Percentiles rank a stretch among this genome's conserved stretches.
phyloP scores from a whole-genome alignment of 306 rosid species.

The Prunus mira region DNA sequence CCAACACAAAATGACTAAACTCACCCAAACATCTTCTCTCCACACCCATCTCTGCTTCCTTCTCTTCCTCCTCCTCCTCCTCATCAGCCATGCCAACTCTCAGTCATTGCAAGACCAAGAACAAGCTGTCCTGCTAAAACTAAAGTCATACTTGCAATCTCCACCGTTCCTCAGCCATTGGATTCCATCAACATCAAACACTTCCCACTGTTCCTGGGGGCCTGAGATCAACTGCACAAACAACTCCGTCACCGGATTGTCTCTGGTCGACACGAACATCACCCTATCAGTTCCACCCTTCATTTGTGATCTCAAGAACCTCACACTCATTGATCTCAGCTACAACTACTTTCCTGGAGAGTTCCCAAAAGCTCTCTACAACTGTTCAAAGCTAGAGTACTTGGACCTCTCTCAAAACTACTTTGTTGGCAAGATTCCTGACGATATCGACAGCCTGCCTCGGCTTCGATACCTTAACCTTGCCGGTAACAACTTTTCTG shows the following conservation, averaged over 20 bases:
- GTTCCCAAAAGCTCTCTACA: constrained; percentile 52
- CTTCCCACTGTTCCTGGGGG: constrained; percentile 53
- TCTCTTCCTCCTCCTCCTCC: constrained; percentile 23
- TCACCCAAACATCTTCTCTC: neutral
- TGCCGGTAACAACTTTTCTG: constrained; percentile 42
- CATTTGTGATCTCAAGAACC: constrained; percentile 63
- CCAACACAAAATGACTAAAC: constrained; percentile 28
- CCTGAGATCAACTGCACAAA: constrained; percentile 48
- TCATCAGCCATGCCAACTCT: constrained; percentile 27
- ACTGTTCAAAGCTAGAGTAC: constrained; percentile 51
- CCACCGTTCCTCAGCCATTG: constrained; percentile 44
- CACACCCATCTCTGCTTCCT: constrained; percentile 10
- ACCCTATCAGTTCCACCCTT: constrained; percentile 43
- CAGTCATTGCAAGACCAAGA: constrained; percentile 43
- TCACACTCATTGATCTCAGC: constrained; percentile 40
- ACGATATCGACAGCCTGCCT: constrained; percentile 39
- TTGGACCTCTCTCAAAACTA: constrained; percentile 47
- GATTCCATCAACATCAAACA: constrained; percentile 35
- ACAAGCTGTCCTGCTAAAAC: constrained; percentile 36
- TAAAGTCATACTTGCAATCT: constrained; percentile 40
- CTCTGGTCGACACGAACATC: constrained; percentile 15
- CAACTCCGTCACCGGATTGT: constrained; percentile 42
- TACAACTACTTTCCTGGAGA: constrained; percentile 35
- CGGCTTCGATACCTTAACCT: constrained; percentile 44
- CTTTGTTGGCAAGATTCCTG: constrained; percentile 48